phyloP scores from a whole-genome alignment of 257 asterid genomes.

The Prunella vulgaris region DNA sequence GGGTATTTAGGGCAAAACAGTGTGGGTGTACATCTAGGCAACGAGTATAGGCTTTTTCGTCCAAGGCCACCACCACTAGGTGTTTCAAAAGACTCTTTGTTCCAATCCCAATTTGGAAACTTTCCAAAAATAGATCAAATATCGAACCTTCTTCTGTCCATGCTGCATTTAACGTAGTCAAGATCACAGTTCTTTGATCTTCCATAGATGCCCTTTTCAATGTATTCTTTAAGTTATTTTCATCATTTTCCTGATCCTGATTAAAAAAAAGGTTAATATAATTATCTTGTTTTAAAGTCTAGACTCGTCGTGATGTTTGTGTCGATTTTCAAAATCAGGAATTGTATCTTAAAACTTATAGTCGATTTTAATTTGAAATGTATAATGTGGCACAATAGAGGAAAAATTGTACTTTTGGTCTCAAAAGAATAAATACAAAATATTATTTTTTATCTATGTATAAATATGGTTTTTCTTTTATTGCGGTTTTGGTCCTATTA shows the following conservation, averaged over 20 bases:
- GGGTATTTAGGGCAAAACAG: conserved; percentile 25
- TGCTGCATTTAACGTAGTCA: conserved; percentile 32
- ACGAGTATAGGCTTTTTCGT: conserved; percentile 27
- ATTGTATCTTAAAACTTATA: too few relatives aligned
- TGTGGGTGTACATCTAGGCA: conserved; percentile 20
- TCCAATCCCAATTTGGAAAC: conserved; percentile 26
- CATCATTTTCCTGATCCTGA: not conserved
- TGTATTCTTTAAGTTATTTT: conserved; percentile 16
- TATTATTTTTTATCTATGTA: too few relatives aligned
- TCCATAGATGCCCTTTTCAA: conserved; percentile 28
- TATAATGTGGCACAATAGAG: too few relatives aligned
- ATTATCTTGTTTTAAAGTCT: not conserved
- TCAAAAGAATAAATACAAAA: too few relatives aligned
- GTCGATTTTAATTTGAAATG: too few relatives aligned
- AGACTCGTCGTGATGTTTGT: too few relatives aligned
- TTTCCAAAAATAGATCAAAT: conserved; percentile 35
- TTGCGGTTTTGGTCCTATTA: too few relatives aligned
- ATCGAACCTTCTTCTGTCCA: conserved; percentile 29
- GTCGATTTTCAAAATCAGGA: too few relatives aligned
- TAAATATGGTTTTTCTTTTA: too few relatives aligned
- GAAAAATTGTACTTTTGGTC: too few relatives aligned
- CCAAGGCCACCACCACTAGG: conserved; percentile 32
- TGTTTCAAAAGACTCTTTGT: conserved; percentile 24
- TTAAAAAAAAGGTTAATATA: not conserved
- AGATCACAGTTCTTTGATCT: conserved; percentile 27